Conservation (phyloP, 768 basidiomycete species). For the Phaeotremella skinneri region DNA sequence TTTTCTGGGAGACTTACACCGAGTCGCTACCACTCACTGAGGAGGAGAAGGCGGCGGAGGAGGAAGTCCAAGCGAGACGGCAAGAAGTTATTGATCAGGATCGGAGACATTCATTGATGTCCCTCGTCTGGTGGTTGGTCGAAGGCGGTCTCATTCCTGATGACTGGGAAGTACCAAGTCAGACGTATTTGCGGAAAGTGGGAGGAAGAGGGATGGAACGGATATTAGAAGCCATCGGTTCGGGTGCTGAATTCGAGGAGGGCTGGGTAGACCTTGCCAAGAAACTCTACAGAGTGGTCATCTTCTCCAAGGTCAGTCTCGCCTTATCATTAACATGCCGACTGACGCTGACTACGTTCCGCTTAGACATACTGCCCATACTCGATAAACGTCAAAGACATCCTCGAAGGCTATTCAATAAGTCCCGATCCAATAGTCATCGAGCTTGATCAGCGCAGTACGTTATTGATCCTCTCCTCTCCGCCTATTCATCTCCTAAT, state of each 20-base stretch:
- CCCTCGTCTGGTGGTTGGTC: conserved; percentile 46
- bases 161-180: conserved; percentile 34
- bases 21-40: conserved; percentile 24
- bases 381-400: conserved; percentile 48
- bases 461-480: conserved; percentile 17
- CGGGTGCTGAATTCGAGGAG: conserved; percentile 33
- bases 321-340: neutral
- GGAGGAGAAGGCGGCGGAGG: conserved; percentile 28
- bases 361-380: conserved; percentile 51
- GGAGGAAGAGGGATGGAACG: conserved; percentile 37
- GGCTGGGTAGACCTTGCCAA: conserved; percentile 47
- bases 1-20: conserved; percentile 36
- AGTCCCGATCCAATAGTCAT: conserved; percentile 44
- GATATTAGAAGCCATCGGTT: conserved; percentile 34
- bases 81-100: conserved; percentile 35
- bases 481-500: neutral
- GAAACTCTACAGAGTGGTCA: conserved; percentile 38
- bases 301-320: conserved; percentile 49
- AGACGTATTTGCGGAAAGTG: conserved; percentile 22
- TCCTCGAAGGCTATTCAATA: conserved; percentile 43
- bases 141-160: conserved; percentile 43
- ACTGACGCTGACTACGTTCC: neutral
- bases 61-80: conserved; percentile 10
- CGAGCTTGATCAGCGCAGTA: conserved; percentile 50
- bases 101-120: conserved; percentile 29